A percentile compares a stretch with the other conserved stretches of the same genome.
phyloP scores from a whole-genome alignment of 331 rosid genomes.

The Dryas integrifolia region DNA sequence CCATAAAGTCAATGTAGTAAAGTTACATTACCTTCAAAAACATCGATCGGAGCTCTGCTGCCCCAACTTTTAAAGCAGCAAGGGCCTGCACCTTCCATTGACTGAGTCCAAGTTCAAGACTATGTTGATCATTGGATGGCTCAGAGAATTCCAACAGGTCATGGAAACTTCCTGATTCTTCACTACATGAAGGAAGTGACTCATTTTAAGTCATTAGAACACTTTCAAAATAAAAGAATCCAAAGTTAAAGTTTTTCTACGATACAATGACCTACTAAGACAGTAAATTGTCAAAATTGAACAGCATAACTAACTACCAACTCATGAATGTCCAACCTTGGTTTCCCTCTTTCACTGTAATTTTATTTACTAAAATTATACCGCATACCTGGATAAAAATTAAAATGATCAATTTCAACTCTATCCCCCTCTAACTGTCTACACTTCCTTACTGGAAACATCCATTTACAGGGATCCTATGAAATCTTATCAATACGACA shows the following conservation, averaged over 20 bases:
- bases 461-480: neutral
- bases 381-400: neutral
- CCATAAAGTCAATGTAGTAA: slow-evolving; percentile 7
- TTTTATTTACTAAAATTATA: neutral
- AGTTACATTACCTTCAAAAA: slow-evolving; percentile 58
- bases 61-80: slow-evolving; percentile 55
- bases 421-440: neutral
- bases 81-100: slow-evolving; percentile 66
- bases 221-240: neutral
- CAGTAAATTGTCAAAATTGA: neutral
- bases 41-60: slow-evolving; percentile 55
- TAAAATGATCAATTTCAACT: neutral
- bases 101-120: slow-evolving; percentile 70
- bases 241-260: neutral
- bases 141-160: slow-evolving; percentile 30
- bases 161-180: slow-evolving; percentile 48
- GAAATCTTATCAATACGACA: neutral
- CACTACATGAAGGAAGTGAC: slow-evolving; percentile 43
- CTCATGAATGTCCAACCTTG: neutral
- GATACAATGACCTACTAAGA: neutral
- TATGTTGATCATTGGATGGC: slow-evolving; percentile 41
- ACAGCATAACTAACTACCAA: neutral
- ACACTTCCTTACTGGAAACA: neutral
- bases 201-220: slow-evolving; percentile 27
- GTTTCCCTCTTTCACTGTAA: neutral